Percentiles rank a stretch among this genome's conserved stretches.
Conservation (phyloP, 345 rosid species). For the Euphorbia lathyris region DNA sequence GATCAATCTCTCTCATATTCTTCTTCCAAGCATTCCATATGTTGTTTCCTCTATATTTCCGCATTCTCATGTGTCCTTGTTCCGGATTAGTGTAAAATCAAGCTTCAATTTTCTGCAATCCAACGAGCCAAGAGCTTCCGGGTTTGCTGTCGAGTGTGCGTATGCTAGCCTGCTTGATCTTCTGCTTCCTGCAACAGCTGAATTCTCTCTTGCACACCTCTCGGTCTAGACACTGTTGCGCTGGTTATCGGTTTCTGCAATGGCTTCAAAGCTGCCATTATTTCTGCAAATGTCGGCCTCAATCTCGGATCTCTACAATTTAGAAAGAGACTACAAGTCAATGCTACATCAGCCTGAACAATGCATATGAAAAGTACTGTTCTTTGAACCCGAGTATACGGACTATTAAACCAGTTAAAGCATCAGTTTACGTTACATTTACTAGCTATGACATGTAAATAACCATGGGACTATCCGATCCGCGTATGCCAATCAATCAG, state of each 20-base stretch:
- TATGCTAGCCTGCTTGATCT: slow-evolving; percentile 21
- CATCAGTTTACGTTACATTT: not conserved
- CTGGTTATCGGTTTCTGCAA: slow-evolving; percentile 65
- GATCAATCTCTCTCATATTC: slow-evolving; percentile 14
- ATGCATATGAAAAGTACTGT: not conserved
- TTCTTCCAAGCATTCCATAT: not conserved
- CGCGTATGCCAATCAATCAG: too few relatives aligned
- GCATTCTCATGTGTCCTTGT: not conserved
- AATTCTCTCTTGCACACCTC: slow-evolving; percentile 21
- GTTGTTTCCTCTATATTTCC: not conserved
- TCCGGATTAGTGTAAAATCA: slow-evolving; percentile 14
- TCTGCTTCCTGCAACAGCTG: slow-evolving; percentile 19
- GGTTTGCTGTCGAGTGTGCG: not conserved
- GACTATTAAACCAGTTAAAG: not conserved
- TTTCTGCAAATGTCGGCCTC: slow-evolving; percentile 86
- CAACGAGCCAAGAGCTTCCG: not conserved
- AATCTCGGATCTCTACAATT: slow-evolving; percentile 68
- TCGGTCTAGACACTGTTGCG: slow-evolving; percentile 43
- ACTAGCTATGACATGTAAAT: not conserved
- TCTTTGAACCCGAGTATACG: not conserved
- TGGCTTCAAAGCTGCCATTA: slow-evolving; percentile 84
- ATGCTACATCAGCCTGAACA: slow-evolving; percentile 8
- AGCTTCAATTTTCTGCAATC: slow-evolving; percentile 14
- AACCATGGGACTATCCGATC: not conserved
- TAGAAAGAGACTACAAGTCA: slow-evolving; percentile 6